phyloP scores from a whole-genome alignment of 2,329 filamentous ascomycete genomes.

The Curvularia hawaiiensis region DNA sequence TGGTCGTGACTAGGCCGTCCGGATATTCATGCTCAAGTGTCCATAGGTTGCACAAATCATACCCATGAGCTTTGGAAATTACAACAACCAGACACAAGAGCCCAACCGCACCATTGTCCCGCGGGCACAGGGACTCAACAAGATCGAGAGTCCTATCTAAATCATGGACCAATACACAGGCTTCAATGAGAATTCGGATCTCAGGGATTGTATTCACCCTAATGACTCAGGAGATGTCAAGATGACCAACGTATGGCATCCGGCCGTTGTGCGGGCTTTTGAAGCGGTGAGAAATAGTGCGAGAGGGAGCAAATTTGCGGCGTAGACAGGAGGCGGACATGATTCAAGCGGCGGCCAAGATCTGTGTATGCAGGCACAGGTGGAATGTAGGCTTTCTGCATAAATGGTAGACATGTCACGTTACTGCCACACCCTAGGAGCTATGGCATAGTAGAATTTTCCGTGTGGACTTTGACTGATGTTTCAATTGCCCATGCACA shows the following conservation, averaged over 20 bases:
- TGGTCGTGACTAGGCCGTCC: neutral
- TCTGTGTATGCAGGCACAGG: neutral
- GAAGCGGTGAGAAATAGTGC: constrained; percentile 28
- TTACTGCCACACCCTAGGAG: neutral
- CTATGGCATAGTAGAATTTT: neutral
- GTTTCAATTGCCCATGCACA: neutral
- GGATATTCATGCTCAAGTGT: neutral
- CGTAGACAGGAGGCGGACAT: neutral
- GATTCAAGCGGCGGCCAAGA: neutral
- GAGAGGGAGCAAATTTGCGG: constrained; percentile 4
- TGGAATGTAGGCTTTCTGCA: neutral
- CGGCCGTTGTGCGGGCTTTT: constrained; percentile 34
- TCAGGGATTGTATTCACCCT: constrained; percentile 50
- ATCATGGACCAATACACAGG: constrained; percentile 52
- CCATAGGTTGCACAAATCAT: constrained; percentile 52
- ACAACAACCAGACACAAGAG: constrained; percentile 46
- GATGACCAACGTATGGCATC: constrained; percentile 46
- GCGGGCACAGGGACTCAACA: constrained; percentile 49
- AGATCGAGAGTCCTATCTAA: constrained; percentile 49
- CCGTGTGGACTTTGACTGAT: neutral
- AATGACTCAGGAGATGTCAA: constrained; percentile 50
- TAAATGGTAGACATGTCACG: neutral
- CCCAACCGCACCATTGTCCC: constrained; percentile 49
- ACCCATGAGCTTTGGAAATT: constrained; percentile 38
- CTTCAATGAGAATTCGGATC: constrained; percentile 40